A percentile compares a stretch with the other conserved stretches of the same genome.
Conservation (phyloP, 1,284 basidiomycete species). For the Sanghuangporus weigelae region DNA sequence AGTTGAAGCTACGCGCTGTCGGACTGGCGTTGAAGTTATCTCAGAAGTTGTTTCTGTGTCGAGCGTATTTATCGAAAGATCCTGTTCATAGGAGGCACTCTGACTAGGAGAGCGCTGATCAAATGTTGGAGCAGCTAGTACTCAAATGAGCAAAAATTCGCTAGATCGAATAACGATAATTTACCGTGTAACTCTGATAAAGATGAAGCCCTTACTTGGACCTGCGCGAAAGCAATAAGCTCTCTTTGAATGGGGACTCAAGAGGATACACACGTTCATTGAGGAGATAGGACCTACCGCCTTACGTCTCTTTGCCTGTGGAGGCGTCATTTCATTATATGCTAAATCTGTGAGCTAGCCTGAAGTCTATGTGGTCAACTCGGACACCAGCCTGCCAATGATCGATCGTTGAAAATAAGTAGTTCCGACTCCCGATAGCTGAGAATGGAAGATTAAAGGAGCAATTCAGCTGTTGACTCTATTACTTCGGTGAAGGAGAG, state of each 20-base stretch:
- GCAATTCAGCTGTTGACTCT: background rate
- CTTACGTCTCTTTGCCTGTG: background rate
- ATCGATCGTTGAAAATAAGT: background rate
- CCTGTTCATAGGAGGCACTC: background rate
- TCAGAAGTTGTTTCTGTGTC: background rate
- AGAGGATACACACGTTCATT: background rate
- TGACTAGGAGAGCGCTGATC: background rate
- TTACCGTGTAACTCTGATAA: too few species aligned
- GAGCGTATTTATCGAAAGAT: background rate
- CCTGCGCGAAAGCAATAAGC: background rate
- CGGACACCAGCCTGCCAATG: background rate
- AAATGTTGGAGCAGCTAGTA: too few species aligned
- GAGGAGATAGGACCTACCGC: background rate
- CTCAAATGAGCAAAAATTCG: too few species aligned
- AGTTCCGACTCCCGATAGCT: background rate
- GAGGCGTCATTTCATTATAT: background rate
- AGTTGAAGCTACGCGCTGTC: background rate
- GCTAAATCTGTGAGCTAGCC: too few species aligned
- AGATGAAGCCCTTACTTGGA: too few species aligned
- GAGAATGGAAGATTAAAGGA: background rate
- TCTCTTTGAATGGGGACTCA: background rate
- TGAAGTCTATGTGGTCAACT: too few species aligned
- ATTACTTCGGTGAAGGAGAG: background rate
- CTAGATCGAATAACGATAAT: too few species aligned
- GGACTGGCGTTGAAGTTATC: background rate